A percentile compares a stretch with the other conserved stretches of the same genome.
Conservation (phyloP, 257 asterid species). For the Solanum tarapatanum region DNA sequence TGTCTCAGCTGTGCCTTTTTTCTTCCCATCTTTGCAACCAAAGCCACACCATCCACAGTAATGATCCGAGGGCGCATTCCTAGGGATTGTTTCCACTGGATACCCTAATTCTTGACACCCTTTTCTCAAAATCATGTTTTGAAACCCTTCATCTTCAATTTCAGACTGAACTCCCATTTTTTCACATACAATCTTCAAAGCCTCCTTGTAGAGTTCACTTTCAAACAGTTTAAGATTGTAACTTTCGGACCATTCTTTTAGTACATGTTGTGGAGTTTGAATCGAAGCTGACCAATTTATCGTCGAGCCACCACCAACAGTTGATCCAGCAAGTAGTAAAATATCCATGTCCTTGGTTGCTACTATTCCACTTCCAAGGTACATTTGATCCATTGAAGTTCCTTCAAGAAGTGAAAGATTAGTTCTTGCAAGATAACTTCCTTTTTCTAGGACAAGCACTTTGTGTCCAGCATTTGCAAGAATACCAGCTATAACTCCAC, state of each 20-base stretch:
- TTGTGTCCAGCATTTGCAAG: conserved; percentile 73
- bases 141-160: conserved; percentile 38
- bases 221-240: conserved; percentile 21
- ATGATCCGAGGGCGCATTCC: conserved; percentile 53
- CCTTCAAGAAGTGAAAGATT: conserved; percentile 66
- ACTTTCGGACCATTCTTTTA: conserved; percentile 52
- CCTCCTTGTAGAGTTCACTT: conserved; percentile 19
- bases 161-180: conserved; percentile 54
- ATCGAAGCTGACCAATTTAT: neutral
- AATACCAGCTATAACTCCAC: conserved; percentile 80
- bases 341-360: neutral
- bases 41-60: conserved; percentile 76
- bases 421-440: conserved; percentile 41
- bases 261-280: conserved; percentile 52
- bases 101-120: conserved; percentile 69
- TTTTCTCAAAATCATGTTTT: conserved; percentile 56
- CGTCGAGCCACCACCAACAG: neutral
- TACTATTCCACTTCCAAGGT: neutral
- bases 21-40: conserved; percentile 66
- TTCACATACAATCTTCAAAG: conserved; percentile 37
- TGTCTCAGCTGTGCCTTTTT: conserved; percentile 57
- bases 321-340: neutral
- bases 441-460: conserved; percentile 72
- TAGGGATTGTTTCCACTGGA: conserved; percentile 41
- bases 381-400: conserved; percentile 34